A percentile compares a stretch with the other conserved stretches of the same genome.
These are phyloP conservation scores for Babesia divergens DNA, from an alignment of 169 alveolate species.

Conservation along the genomic window DNA sequence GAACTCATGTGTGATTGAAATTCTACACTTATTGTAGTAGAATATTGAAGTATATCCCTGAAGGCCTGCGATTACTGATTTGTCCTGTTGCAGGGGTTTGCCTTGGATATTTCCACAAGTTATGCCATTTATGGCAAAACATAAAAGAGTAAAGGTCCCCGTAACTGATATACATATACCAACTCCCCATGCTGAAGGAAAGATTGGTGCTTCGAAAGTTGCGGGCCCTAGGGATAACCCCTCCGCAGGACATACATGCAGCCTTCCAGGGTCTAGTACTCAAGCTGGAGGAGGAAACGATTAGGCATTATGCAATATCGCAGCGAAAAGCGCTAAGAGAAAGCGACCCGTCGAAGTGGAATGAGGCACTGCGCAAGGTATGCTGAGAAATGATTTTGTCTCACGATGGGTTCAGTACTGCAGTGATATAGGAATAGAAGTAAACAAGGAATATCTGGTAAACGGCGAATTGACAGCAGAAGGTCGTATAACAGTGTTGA, in stretches of 20 bases:
- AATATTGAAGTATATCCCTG: no score
- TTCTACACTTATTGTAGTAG: no score
- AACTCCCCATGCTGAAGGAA: neutral
- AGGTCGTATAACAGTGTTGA: neutral
- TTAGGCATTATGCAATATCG: conserved; percentile 7
- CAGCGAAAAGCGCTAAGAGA: conserved; percentile 6
- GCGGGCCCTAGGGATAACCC: conserved; percentile 10
- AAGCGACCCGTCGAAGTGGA: neutral
- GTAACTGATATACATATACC: no score
- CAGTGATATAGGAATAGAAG: conserved; percentile 7
- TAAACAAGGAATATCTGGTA: neutral
- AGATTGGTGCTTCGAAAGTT: conserved; percentile 1
- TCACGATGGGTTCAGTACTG: conserved; percentile 10
- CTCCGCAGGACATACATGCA: neutral
- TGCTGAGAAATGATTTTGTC: neutral
- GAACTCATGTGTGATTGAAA: no score
- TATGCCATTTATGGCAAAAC: neutral
- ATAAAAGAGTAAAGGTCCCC: no score
- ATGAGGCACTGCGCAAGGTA: conserved; percentile 14
- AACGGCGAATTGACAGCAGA: neutral
- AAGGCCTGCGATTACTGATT: no score
- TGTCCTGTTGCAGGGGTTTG: no score
- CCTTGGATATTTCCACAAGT: no score
- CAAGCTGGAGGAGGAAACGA: conserved; percentile 43
- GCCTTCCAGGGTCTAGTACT: conserved; percentile 23